These are phyloP conservation scores for Glutinoglossum americanum DNA, from an alignment of 495 filamentous ascomycete species.

Conservation along the genomic window DNA sequence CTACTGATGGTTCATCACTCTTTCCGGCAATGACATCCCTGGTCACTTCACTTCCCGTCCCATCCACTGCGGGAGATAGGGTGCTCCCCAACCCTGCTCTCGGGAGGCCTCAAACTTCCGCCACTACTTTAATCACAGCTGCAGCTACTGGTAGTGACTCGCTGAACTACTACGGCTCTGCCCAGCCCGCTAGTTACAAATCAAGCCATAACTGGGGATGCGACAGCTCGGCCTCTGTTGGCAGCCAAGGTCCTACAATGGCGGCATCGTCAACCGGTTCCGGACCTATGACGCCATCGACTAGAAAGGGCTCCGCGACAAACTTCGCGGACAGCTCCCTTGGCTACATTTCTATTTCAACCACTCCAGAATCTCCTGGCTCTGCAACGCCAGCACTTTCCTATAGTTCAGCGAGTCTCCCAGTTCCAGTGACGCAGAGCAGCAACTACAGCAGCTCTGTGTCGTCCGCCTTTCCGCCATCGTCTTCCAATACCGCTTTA, in stretches of 20 bases:
- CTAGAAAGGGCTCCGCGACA: background rate
- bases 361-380: conserved; percentile 1
- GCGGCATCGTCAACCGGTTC: background rate
- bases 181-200: background rate
- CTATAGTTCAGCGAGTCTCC: background rate
- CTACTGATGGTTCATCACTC: conserved; percentile 3
- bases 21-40: conserved; percentile 5
- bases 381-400: background rate
- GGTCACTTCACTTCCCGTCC: background rate
- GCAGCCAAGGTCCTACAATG: background rate
- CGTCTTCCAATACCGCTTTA: background rate
- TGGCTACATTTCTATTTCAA: background rate
- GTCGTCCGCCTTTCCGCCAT: background rate
- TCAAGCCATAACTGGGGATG: background rate
- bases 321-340: background rate
- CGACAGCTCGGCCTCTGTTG: background rate
- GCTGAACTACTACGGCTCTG: background rate
- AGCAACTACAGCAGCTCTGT: background rate
- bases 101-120: background rate
- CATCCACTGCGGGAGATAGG: conserved; percentile 2
- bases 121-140: background rate
- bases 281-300: background rate
- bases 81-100: conserved; percentile 5
- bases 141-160: background rate
- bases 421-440: background rate